Evolutionary conservation across 768 basidiomycete genomes (phyloP).

Genomic region (Suillus lakei): DNA sequence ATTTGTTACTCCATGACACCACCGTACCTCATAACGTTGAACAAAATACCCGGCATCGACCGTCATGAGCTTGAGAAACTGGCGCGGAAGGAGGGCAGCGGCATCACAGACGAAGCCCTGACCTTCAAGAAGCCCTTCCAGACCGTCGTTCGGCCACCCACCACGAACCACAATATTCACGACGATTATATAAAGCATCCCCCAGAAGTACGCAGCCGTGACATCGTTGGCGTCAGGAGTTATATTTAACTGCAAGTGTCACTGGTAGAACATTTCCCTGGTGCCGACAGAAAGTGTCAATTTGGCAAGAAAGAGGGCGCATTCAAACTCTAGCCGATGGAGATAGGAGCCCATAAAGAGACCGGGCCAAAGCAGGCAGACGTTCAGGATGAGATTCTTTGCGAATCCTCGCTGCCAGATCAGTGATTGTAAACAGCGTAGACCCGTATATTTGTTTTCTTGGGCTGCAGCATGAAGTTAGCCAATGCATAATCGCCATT

Average conservation of each 20-base stretch:
- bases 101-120: slow-evolving; percentile 15
- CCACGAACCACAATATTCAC: slow-evolving; percentile 37
- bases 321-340: slow-evolving; percentile 13
- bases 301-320: slow-evolving; percentile 29
- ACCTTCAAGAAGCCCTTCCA: slow-evolving; percentile 35
- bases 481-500: too few species aligned
- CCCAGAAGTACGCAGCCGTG: slow-evolving; percentile 28
- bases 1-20: neutral
- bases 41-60: slow-evolving; percentile 5
- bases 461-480: neutral
- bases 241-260: neutral
- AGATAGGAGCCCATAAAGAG: slow-evolving; percentile 23
- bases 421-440: slow-evolving; percentile 3
- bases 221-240: neutral
- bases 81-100: slow-evolving; percentile 12
- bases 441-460: neutral
- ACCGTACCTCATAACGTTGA: neutral
- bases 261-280: slow-evolving; percentile 21
- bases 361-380: slow-evolving; percentile 22
- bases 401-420: slow-evolving; percentile 32
- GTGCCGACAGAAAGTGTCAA: slow-evolving; percentile 11
- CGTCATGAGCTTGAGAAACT: slow-evolving; percentile 19
- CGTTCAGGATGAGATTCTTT: slow-evolving; percentile 20
- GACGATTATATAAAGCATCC: slow-evolving; percentile 38
- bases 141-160: slow-evolving; percentile 28